Evolutionary conservation across 2,329 filamentous ascomycete genomes (phyloP).

Genomic region (Aschersonia sp.): DNA sequence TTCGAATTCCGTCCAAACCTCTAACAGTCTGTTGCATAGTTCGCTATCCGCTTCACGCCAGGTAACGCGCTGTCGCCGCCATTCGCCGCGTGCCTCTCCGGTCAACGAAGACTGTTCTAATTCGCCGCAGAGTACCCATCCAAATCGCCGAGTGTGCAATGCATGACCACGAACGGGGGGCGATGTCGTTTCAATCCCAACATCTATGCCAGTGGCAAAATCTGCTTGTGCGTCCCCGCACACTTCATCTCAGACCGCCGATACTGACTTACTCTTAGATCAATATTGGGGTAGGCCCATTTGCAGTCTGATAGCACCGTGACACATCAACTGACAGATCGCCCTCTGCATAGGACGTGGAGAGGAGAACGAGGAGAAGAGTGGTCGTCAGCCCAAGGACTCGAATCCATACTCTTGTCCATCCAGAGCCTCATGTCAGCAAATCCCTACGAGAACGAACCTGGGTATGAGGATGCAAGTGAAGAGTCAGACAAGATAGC

Average conservation of each 20-base stretch:
- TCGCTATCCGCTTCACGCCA: slow-evolving; percentile 61
- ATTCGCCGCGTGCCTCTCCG: no score
- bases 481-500: slow-evolving; percentile 54
- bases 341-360: slow-evolving; percentile 59
- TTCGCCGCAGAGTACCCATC: slow-evolving; percentile 59
- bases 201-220: slow-evolving; percentile 81
- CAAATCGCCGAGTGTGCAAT: slow-evolving; percentile 45
- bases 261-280: slow-evolving; percentile 31
- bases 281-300: slow-evolving; percentile 62
- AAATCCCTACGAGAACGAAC: slow-evolving; percentile 93
- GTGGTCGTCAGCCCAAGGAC: slow-evolving; percentile 90
- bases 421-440: slow-evolving; percentile 92
- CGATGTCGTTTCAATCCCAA: slow-evolving; percentile 90
- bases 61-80: slow-evolving; percentile 26
- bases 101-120: not conserved
- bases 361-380: slow-evolving; percentile 78
- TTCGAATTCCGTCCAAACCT: not conserved
- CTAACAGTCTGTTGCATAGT: slow-evolving; percentile 30
- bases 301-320: not conserved
- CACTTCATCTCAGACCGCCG: not conserved
- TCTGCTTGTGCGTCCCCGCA: slow-evolving; percentile 59
- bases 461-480: slow-evolving; percentile 72
- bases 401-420: slow-evolving; percentile 87
- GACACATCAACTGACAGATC: slow-evolving; percentile 1
- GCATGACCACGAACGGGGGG: slow-evolving; percentile 78